Percentiles rank a stretch among this genome's conserved stretches.
Evolutionary conservation across 2,329 filamentous ascomycete genomes (phyloP).

Genomic region (Paracamarosporium sp.): DNA sequence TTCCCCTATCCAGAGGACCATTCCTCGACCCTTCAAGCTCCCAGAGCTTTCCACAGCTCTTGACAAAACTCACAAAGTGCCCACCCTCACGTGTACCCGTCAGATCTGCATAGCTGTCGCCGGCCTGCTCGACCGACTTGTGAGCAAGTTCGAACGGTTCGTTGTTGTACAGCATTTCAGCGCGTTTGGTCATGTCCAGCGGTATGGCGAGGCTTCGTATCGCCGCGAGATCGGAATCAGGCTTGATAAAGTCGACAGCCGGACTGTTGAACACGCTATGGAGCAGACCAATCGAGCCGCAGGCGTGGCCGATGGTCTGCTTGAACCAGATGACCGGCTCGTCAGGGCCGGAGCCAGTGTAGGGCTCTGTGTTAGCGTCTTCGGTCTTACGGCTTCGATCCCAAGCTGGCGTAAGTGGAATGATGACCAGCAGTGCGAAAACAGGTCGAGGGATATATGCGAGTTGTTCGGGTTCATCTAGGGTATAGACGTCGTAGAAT

Average conservation of each 20-base stretch:
- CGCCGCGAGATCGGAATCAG: constrained; percentile 49
- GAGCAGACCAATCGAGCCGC: constrained; percentile 61
- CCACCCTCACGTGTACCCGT: constrained; percentile 75
- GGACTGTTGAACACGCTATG: constrained; percentile 59
- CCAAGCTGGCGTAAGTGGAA: constrained; percentile 48
- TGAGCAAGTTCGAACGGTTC: constrained; percentile 77
- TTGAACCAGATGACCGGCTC: constrained; percentile 63
- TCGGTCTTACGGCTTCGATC: constrained; percentile 47
- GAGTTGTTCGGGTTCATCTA: constrained; percentile 54
- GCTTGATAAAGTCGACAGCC: constrained; percentile 47
- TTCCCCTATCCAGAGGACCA: constrained; percentile 71
- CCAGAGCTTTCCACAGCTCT: constrained; percentile 73
- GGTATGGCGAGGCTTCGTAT: constrained; percentile 65
- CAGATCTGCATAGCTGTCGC: constrained; percentile 76
- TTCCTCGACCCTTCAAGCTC: constrained; percentile 77
- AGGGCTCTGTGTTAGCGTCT: constrained; percentile 43
- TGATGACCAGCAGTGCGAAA: constrained; percentile 58
- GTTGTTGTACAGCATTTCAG: constrained; percentile 75
- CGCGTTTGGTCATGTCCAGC: constrained; percentile 68
- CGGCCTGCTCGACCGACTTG: constrained; percentile 73
- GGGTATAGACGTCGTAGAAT: constrained; percentile 60
- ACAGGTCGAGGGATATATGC: constrained; percentile 57
- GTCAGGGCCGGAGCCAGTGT: constrained; percentile 51
- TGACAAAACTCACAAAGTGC: constrained; percentile 93
- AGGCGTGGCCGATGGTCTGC: constrained; percentile 63